Evolutionary conservation across 306 rosid species (phyloP), one percentile per base, ranked within the genome.

Genomic region (Gleditsia sinensis): DNA sequence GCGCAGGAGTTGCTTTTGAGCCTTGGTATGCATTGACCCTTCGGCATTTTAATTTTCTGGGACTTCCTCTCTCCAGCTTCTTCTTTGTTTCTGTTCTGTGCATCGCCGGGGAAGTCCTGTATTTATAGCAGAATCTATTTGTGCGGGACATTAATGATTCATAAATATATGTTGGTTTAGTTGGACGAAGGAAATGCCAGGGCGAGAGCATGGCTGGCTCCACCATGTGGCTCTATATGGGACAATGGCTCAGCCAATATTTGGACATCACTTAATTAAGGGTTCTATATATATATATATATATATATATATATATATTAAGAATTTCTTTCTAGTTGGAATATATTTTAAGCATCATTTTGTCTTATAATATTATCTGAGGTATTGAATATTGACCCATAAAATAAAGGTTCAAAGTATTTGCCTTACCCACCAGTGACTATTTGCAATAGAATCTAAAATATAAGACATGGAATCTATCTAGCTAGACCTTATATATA

Each of bases 1-100:
- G 69, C 21, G 75, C 80, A 68, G 24, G 78, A 45, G 78, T 49
- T 80, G 83, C 69, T 76, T 71, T 74, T 83, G 10, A 77, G 45
- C 71, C 88, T 83, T 1, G 97, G 97, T 43, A 91, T 84, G 84
- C 98, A 91, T 50, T 77, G 87, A 30, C 84, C 83, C 76, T 81
- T 84, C 83, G 82, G 79, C 85, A 81, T 71, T 67, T 8, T n/a
- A n/a, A n/a, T 5, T 67, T 79, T 27, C 55, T 60, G 28, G 80
- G 23, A 53, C 74, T 39, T 62, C 14, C 27, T 25, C 1, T 42
- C 17, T 30, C n/a, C 16, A 16, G 0, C 20, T 45, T 45, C 7
- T 45, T 43, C 10, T 68, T 6, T 36, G 36, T 5, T 3, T 80
- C 39, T 45, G 58, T 32, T 71, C 28, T 62, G 1, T 25, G 62